Conservation (phyloP, 164 flowering plant species). For the Nymphaea colorata region DNA sequence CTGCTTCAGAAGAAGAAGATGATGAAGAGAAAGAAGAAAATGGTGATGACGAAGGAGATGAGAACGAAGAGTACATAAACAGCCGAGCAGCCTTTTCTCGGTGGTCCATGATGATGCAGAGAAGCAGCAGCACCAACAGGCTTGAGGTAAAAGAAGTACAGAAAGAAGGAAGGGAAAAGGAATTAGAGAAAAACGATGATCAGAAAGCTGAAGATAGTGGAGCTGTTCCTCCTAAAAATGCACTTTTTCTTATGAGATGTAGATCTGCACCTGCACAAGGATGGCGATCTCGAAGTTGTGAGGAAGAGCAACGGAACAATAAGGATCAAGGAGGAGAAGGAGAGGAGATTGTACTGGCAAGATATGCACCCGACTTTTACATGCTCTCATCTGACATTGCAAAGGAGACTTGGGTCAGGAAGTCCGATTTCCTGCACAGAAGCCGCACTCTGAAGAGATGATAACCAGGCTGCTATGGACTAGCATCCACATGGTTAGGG, state of each 20-base stretch:
- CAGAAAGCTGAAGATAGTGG: not conserved
- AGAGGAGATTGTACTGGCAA: conserved; percentile 37
- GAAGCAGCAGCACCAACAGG: conserved; percentile 19
- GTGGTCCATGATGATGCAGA: conserved; percentile 86
- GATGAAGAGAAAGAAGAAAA: conserved; percentile 28
- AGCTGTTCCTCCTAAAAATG: conserved; percentile 69
- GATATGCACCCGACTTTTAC: conserved; percentile 49
- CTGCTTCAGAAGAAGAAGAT: conserved; percentile 40
- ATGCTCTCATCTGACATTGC: conserved; percentile 68
- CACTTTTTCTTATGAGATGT: conserved; percentile 81
- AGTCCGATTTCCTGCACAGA: conserved; percentile 56
- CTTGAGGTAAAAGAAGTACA: conserved; percentile 3
- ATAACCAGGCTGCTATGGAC: not conserved
- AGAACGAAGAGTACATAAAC: conserved; percentile 8
- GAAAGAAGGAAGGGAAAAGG: conserved; percentile 1
- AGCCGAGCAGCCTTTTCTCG: conserved; percentile 55
- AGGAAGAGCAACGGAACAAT: conserved; percentile 13
- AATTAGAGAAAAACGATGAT: not conserved
- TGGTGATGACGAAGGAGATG: conserved; percentile 19
- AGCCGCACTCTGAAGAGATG: conserved; percentile 82
- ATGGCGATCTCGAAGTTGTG: conserved; percentile 38
- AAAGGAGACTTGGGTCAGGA: conserved; percentile 78
- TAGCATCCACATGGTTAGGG: too few relatives aligned
- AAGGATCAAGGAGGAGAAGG: conserved; percentile 25
- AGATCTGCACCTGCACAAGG: conserved; percentile 84